These are phyloP conservation scores for Mangifera indica DNA, from an alignment of 345 rosid species.

Conservation along the genomic window DNA sequence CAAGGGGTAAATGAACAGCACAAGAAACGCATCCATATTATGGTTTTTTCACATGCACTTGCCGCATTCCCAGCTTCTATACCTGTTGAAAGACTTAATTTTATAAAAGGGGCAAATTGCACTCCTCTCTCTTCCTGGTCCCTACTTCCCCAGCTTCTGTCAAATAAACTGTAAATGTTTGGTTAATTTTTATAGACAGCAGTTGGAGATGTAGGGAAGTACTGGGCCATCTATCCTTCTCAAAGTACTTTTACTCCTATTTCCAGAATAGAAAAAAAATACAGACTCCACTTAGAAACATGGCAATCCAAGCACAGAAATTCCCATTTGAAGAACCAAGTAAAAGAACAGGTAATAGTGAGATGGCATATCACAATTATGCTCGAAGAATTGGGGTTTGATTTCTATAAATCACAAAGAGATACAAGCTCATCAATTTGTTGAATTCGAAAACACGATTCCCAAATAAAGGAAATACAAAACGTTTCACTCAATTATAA, in stretches of 20 bases:
- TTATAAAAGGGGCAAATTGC: not conserved
- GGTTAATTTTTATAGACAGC: not conserved
- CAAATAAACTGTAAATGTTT: not conserved
- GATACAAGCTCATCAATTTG: conserved; percentile 6
- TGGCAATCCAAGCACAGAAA: not conserved
- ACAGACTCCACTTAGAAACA: not conserved
- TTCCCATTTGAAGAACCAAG: not conserved
- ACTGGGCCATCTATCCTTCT: not conserved
- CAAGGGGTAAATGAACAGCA: not conserved
- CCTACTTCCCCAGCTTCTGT: not conserved
- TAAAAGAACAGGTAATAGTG: not conserved
- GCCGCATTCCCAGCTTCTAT: conserved; percentile 4
- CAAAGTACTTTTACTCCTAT: not conserved
- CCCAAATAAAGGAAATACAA: conserved; percentile 21
- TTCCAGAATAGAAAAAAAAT: not conserved
- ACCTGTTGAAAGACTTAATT: not conserved
- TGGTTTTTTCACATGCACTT: conserved; percentile 19
- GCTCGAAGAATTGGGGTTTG: not conserved
- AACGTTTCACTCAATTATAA: conserved; percentile 24
- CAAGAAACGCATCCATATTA: not conserved
- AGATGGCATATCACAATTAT: not conserved
- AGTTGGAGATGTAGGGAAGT: not conserved
- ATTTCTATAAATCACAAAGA: conserved; percentile 8
- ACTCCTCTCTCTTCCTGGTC: not conserved
- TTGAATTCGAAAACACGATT: conserved; percentile 22